A percentile compares a stretch with the other conserved stretches of the same genome.
These are phyloP conservation scores for Septoria linicola DNA, from an alignment of 2,329 filamentous ascomycete genomes.

Conservation along the genomic window DNA sequence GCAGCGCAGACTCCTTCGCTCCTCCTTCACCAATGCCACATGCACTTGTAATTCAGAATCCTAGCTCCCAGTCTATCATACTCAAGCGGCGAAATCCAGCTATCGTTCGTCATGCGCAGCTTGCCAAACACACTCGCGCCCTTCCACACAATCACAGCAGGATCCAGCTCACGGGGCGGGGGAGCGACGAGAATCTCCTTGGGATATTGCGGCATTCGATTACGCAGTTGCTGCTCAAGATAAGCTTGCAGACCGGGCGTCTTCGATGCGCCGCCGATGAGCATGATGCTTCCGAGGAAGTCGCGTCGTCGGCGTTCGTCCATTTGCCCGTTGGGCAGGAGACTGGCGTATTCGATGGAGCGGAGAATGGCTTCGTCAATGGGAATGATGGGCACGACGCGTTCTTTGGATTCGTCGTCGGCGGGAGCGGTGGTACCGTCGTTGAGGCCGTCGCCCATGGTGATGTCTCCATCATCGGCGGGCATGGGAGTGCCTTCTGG, in stretches of 20 bases:
- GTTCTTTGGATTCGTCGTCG: constrained; percentile 63
- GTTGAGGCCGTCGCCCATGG: constrained; percentile 51
- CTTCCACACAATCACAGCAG: constrained; percentile 97
- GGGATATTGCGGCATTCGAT: constrained; percentile 58
- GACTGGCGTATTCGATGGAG: constrained; percentile 79
- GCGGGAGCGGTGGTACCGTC: constrained; percentile 8
- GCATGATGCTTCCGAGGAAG: constrained; percentile 85
- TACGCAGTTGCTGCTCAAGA: constrained; percentile 77
- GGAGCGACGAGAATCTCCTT: constrained; percentile 68
- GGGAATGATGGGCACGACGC: constrained; percentile 75
- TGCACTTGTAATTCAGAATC: constrained; percentile 78
- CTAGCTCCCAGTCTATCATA: constrained; percentile 82
- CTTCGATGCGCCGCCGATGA: constrained; percentile 81
- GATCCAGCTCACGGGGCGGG: constrained; percentile 89
- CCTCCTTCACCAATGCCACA: constrained; percentile 55
- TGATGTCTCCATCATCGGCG: constrained; percentile 49
- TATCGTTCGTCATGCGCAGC: constrained; percentile 81
- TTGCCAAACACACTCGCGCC: constrained; percentile 95
- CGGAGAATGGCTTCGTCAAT: constrained; percentile 88
- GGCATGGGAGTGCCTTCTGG: constrained; percentile 75
- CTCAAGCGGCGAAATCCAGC: constrained; percentile 85
- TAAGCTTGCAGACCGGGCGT: constrained; percentile 75
- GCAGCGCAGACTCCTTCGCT: too few species aligned
- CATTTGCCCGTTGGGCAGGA: constrained; percentile 51
- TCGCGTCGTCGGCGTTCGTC: constrained; percentile 94